A percentile compares a stretch with the other conserved stretches of the same genome.
These are phyloP conservation scores for Citrullus colocynthis DNA, from an alignment of 306 rosid species.

Conservation along the genomic window DNA sequence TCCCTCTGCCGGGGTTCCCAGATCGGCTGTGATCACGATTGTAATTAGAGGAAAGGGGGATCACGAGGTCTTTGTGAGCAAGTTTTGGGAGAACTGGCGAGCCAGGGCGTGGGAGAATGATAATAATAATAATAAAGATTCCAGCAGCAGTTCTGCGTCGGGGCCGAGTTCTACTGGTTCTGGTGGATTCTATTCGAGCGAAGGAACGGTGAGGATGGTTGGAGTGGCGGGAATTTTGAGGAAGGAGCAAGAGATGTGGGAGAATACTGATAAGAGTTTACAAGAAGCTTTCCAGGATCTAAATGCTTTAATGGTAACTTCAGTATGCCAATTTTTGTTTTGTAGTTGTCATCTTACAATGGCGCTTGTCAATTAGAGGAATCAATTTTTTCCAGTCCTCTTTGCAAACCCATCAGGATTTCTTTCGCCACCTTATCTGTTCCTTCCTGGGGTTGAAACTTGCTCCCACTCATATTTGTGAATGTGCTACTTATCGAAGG, in stretches of 20 bases:
- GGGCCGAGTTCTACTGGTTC: constrained; percentile 14
- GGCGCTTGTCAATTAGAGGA: background rate
- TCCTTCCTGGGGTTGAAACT: background rate
- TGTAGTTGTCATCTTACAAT: background rate
- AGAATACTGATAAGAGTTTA: constrained; percentile 90
- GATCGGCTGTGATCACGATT: constrained; percentile 47
- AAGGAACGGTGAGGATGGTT: constrained; percentile 88
- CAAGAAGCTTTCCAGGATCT: constrained; percentile 96
- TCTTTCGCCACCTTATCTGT: background rate
- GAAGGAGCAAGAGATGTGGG: constrained; percentile 98
- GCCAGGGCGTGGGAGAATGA: constrained; percentile 61
- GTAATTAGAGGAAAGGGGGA: constrained; percentile 85
- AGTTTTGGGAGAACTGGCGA: constrained; percentile 82
- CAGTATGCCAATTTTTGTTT: background rate
- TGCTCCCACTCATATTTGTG: background rate
- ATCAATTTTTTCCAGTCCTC: background rate
- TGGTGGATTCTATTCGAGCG: constrained; percentile 45
- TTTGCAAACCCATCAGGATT: background rate
- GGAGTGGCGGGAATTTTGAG: constrained; percentile 94
- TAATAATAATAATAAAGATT: constrained; percentile 5
- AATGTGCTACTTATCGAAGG: background rate
- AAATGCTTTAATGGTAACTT: constrained; percentile 87
- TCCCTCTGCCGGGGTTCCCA: constrained; percentile 27
- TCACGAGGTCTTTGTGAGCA: constrained; percentile 45
- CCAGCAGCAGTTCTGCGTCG: constrained; percentile 6